Base-by-base conservation (phyloP, 2,329 filamentous ascomycete genomes). In the Monilinia fructigena region DNA sequence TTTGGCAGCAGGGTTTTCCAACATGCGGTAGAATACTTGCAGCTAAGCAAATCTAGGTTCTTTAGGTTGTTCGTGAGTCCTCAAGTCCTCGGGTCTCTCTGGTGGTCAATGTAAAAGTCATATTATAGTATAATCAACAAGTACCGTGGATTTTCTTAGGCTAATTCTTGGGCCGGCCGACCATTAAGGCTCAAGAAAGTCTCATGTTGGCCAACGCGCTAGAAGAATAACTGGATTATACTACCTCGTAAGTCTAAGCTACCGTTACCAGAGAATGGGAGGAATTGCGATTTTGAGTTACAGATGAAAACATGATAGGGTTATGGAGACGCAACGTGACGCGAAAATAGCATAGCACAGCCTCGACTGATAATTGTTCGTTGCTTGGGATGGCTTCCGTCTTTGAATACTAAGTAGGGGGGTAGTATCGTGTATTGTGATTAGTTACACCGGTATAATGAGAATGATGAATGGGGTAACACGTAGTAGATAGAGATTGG, bases 131-230 rank as follows among this genome's bases (percentile, higher is more conserved):
- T 23, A 23, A 65, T 35, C 38, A 62, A 55, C 38, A 62, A 55
- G 65, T 50, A 52, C 58, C 65, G 63, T 62, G 60, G 53, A 60
- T 66, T 56, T 54, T 55, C 14, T 60, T 52, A 60, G 55, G 55
- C 47, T 53, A 35, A 59, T 45, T 60, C 23, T 47, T 45, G 38
- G 63, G 47, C 55, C 55, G 63, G 35, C 20, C 45, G 20, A 42
- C 63, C 11, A 50, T 59, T 18, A 54, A 42, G 59, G 59, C 47
- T 54, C 16, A 18, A 14, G 3, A 40, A 23, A 54, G 67, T 69
- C 66, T 68, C 67, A 70, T 58, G 56, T 65, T 56, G 63, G 62
- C 54, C 66, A 68, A 63, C 63, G 68, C 67, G 68, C 66, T 63
- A 69, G 54, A 66, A 31, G 60, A 52, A n/a, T 67, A 54, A 68